Conservation (phyloP, 192 early-diverging fungal species). For the Podila verticillata region DNA sequence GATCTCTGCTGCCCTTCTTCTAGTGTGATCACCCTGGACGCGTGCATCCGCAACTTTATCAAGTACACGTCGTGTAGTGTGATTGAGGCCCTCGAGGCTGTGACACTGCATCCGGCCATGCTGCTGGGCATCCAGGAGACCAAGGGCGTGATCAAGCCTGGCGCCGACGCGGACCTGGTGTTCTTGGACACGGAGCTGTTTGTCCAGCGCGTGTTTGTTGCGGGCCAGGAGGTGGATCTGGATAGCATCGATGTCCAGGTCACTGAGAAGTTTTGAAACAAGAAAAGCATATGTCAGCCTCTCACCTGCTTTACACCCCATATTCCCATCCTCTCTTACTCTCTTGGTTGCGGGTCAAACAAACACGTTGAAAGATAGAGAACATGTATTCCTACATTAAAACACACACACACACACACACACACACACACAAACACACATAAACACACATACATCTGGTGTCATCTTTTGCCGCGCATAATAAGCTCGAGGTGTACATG, state of each 20-base stretch:
- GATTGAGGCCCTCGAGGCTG: slow-evolving; percentile 83
- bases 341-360: background rate
- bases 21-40: slow-evolving; percentile 72
- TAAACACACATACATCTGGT: no score
- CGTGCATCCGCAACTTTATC: slow-evolving; percentile 82
- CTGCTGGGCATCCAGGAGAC: slow-evolving; percentile 74
- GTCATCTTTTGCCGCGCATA: no score
- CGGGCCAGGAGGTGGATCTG: slow-evolving; percentile 67
- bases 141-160: slow-evolving; percentile 77
- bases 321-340: background rate
- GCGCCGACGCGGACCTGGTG: slow-evolving; percentile 82
- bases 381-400: no score
- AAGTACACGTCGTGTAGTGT: slow-evolving; percentile 78
- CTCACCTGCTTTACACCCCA: background rate
- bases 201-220: slow-evolving; percentile 75
- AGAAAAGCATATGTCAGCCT: background rate
- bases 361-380: background rate
- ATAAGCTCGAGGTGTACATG: no score
- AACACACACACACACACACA: no score
- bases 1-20: slow-evolving; percentile 51
- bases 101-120: slow-evolving; percentile 81
- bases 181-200: slow-evolving; percentile 73
- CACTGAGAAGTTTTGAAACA: slow-evolving; percentile 24
- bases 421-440: background rate
- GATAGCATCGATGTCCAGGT: slow-evolving; percentile 19